Evolutionary conservation across 1,284 basidiomycete species (phyloP).

Genomic region (Salmacisia buchloeana): DNA sequence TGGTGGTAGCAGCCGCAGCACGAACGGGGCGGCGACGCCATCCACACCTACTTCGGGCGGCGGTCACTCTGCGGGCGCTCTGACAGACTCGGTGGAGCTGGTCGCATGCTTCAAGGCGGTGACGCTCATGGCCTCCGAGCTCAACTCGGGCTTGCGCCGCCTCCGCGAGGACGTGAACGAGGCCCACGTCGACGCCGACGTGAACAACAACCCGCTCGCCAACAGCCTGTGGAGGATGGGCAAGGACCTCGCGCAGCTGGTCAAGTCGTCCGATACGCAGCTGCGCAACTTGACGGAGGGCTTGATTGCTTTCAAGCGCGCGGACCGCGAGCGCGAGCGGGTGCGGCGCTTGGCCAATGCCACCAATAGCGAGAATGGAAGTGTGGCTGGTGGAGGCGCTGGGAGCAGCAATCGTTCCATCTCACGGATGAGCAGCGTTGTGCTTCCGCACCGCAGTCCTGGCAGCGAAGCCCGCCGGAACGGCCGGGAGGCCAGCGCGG

Average conservation of each 20-base stretch:
- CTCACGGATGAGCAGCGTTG: not conserved
- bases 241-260: conserved; percentile 1
- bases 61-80: not conserved
- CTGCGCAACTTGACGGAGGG: conserved; percentile 5
- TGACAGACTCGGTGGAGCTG: conserved; percentile 1
- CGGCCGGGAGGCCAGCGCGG: not conserved
- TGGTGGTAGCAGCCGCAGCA: not conserved
- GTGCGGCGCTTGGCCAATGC: not conserved
- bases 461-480: not conserved
- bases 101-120: not conserved
- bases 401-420: conserved; percentile 4
- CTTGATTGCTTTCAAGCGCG: conserved; percentile 3
- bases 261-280: conserved; percentile 2
- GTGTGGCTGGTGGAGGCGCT: not conserved
- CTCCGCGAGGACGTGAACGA: conserved; percentile 1
- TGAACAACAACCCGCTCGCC: conserved; percentile 3
- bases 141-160: not conserved
- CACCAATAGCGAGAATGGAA: not conserved
- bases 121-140: conserved; percentile 2
- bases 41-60: conserved; percentile 1
- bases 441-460: not conserved
- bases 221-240: not conserved
- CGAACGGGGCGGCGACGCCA: conserved; percentile 1
- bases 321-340: not conserved
- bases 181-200: conserved; percentile 1